Base-by-base conservation (phyloP, 2,329 filamentous ascomycete species). In the Escovopsis sp. region DNA sequence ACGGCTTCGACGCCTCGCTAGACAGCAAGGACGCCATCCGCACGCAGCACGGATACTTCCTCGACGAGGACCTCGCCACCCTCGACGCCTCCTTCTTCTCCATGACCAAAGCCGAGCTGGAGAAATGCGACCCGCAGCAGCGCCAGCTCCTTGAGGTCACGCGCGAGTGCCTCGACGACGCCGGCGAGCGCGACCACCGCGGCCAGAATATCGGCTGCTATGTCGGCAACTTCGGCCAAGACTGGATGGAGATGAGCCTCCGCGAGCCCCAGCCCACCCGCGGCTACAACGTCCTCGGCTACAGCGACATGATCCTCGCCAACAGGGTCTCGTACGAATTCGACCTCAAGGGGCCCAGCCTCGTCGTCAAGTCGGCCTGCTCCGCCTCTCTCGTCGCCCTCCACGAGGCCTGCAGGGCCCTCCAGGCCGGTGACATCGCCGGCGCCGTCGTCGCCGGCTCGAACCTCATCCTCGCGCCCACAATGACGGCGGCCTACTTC, bases 391-490 rank as follows among this genome's bases (percentile, higher is more conserved):
- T 46, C 8, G 34, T 45, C 11, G 44, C 44, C n/a, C 33, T 46
- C n/a, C 32, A 41, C n/a, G 20, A 36, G 20, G 44, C 44, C 35
- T 46, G 39, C 33, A 20, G 24, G 13, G 42, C 44, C 10, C 33
- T 46, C 16, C 39, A 12, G 11, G n/a, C 35, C n/a, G 44, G 44
- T n/a, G 33, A 41, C 12, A 31, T 32, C 25, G 34, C 32, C n/a
- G 39, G 39, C 33, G 33, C 33, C 8, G 15, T 64, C 15, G 61
- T 64, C 2, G 53, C 46, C 6, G 61, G 58, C 1, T 42, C 50
- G 2, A 64, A 56, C 44, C 35, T 64, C 6, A 55, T 63, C 30
- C 25, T 61, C 5, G 48, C 5, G 39, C 50, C 34, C 46, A 45
- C 2, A 45, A 48, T 1, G 42, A 40, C 24, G 47, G 24, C 20